Evolutionary conservation across 2,329 filamentous ascomycete species (phyloP).

Genomic region (Penicillium sp.): DNA sequence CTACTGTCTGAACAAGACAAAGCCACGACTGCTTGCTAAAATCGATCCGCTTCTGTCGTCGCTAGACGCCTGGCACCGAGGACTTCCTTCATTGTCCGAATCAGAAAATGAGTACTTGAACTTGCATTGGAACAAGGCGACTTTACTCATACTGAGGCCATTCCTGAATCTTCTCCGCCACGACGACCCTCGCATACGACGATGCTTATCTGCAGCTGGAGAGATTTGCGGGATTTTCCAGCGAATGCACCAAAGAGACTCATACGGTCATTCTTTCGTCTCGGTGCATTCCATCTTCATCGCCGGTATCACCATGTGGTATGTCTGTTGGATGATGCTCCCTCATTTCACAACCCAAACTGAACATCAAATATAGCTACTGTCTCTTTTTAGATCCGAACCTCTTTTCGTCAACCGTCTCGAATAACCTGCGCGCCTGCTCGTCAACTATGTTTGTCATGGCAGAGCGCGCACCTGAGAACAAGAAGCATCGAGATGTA

Average conservation of each 20-base stretch:
- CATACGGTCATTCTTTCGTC: slow-evolving; percentile 37
- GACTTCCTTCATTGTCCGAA: too few species aligned
- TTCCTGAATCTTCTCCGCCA: slow-evolving; percentile 46
- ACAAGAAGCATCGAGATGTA: slow-evolving; percentile 46
- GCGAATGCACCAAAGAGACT: slow-evolving; percentile 32
- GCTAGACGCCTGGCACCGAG: slow-evolving; percentile 35
- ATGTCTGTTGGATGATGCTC: too few species aligned
- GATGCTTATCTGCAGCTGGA: slow-evolving; percentile 33
- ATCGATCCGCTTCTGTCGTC: slow-evolving; percentile 30
- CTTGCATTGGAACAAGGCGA: slow-evolving; percentile 48
- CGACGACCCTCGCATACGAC: slow-evolving; percentile 45
- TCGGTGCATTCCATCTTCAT: slow-evolving; percentile 37
- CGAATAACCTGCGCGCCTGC: slow-evolving; percentile 48
- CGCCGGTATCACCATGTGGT: slow-evolving; percentile 32
- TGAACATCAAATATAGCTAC: too few species aligned
- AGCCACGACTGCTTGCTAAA: slow-evolving; percentile 45
- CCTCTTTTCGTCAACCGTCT: slow-evolving; percentile 40
- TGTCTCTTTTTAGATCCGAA: too few species aligned
- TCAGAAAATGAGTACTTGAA: slow-evolving; percentile 42
- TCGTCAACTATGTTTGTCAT: slow-evolving; percentile 49
- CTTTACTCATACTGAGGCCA: slow-evolving; percentile 49
- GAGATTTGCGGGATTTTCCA: slow-evolving; percentile 37
- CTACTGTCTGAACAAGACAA: slow-evolving; percentile 46
- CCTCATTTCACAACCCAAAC: too few species aligned
- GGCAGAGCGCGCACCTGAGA: slow-evolving; percentile 46